phyloP scores from a whole-genome alignment of 306 rosid genomes.

The Prunus kanzakura region DNA sequence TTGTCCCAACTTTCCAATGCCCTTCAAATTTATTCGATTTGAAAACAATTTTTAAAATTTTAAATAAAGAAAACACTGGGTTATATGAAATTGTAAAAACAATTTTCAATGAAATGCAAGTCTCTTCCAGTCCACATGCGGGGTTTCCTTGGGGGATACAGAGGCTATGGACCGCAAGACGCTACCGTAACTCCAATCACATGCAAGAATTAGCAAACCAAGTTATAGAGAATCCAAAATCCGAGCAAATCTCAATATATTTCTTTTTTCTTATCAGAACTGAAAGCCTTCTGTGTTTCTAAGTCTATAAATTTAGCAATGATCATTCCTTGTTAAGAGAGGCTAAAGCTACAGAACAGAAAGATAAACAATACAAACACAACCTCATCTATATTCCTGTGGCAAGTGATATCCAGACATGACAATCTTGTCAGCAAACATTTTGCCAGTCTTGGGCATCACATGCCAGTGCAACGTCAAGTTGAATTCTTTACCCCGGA shows the following conservation, averaged over 20 bases:
- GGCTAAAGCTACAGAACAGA: constrained; percentile 43
- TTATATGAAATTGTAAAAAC: too few species aligned
- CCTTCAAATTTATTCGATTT: too few species aligned
- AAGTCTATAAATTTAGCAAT: constrained; percentile 20
- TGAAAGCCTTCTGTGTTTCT: constrained; percentile 20
- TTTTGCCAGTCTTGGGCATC: constrained; percentile 98
- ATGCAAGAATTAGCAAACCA: constrained; percentile 1
- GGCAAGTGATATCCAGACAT: constrained; percentile 82
- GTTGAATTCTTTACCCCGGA: constrained; percentile 82
- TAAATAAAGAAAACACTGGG: too few species aligned
- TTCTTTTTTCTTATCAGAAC: constrained; percentile 14
- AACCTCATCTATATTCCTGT: constrained; percentile 61
- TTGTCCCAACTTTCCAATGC: too few species aligned
- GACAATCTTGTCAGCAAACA: constrained; percentile 71
- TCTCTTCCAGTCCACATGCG: too few species aligned
- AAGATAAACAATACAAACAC: constrained; percentile 21
- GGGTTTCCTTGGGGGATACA: too few species aligned
- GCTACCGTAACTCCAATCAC: not conserved
- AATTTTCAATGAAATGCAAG: too few species aligned
- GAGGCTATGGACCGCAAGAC: too few species aligned
- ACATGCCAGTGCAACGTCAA: constrained; percentile 97
- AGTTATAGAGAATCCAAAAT: constrained; percentile 13
- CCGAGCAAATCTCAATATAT: constrained; percentile 8
- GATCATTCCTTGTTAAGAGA: constrained; percentile 10
- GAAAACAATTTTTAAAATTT: too few species aligned